Evolutionary conservation across 129 eudicot species (phyloP), one percentile per base, ranked within the genome.

Genomic region (Silybum marianum): DNA sequence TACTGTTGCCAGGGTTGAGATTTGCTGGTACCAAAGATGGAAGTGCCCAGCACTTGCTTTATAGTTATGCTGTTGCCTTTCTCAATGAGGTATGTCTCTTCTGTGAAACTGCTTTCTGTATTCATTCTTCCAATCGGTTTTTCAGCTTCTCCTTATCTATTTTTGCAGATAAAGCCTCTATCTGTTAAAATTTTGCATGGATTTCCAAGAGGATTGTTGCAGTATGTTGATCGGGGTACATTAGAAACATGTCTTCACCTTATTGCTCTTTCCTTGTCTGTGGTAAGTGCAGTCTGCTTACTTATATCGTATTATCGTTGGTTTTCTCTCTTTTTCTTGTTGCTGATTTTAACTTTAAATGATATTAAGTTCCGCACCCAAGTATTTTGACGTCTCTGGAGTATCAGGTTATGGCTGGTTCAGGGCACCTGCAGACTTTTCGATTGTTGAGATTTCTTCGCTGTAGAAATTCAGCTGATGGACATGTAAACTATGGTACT

Each of bases 361-460:
- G 44, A 26, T 22, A 58, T 26, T 73, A 63, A 58, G 34, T 7
- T 69, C 6, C 11, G n/a, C 32, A 34, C 28, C 38, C 36, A 42
- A 51, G n/a, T 54, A n/a, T 75, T 3, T 48, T 83, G 69, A 78
- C 82, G 16, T 76, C 6, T 36, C 36, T 77, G 68, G 80, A 73
- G 48, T 71, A 72, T 80, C 89, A 95, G 99, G 99, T 95, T 74
- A 93, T 95, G 99, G 98, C 99, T 79, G 99, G 99, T 78, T 90
- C 99, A 8, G 99, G 99, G 48, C 90, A 95, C 73, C 86, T 95
- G 32, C 90, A 87, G 80, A 95, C 93, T n/a, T 91, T 95, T 42
- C 87, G 83, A 83, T 87, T 95, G 73, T 85, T 95, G 74, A 95
- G 88, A 85, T 95, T 88, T 85, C 89, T 95, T 6, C 97, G 98